Percentiles rank a stretch among this genome's conserved stretches.
Conservation (phyloP, 176 grass and related monocot species). For the Rhipidocladum racemiflorum region DNA sequence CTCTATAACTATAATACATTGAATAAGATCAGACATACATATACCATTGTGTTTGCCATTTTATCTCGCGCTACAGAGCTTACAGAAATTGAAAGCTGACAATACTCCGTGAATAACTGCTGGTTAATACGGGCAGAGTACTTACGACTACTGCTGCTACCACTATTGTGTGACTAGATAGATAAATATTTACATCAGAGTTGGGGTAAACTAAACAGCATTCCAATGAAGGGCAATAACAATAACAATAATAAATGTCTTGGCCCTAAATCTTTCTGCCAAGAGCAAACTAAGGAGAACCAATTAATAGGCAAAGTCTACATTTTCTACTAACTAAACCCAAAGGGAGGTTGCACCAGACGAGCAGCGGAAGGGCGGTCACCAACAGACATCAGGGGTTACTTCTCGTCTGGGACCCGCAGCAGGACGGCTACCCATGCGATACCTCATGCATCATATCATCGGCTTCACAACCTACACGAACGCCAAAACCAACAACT, state of each 20-base stretch:
- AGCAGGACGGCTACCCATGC: not conserved
- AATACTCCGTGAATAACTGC: slow-evolving; percentile 27
- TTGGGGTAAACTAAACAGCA: not conserved
- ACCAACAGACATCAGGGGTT: slow-evolving; percentile 23
- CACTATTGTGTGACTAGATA: not conserved
- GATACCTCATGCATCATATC: slow-evolving; percentile 25
- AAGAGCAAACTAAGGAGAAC: slow-evolving; percentile 18
- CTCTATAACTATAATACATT: slow-evolving; percentile 43
- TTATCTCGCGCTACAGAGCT: slow-evolving; percentile 31
- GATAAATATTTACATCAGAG: slow-evolving; percentile 58
- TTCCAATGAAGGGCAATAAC: not conserved
- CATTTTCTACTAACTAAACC: slow-evolving; percentile 32
- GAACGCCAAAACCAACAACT: slow-evolving; percentile 27
- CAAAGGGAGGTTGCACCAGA: slow-evolving; percentile 13
- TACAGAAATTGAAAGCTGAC: slow-evolving; percentile 26
- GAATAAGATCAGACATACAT: slow-evolving; percentile 40
- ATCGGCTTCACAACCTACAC: slow-evolving; percentile 39
- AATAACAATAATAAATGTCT: not conserved
- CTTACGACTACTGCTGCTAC: not conserved
- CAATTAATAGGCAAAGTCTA: slow-evolving; percentile 28
- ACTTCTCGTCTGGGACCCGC: slow-evolving; percentile 42
- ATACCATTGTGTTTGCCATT: slow-evolving; percentile 26
- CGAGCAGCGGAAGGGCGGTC: not conserved
- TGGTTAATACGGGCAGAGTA: slow-evolving; percentile 41
- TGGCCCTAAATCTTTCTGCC: slow-evolving; percentile 43